These are phyloP conservation scores for Mycena rosella DNA, from an alignment of 768 basidiomycete genomes.

Conservation along the genomic window DNA sequence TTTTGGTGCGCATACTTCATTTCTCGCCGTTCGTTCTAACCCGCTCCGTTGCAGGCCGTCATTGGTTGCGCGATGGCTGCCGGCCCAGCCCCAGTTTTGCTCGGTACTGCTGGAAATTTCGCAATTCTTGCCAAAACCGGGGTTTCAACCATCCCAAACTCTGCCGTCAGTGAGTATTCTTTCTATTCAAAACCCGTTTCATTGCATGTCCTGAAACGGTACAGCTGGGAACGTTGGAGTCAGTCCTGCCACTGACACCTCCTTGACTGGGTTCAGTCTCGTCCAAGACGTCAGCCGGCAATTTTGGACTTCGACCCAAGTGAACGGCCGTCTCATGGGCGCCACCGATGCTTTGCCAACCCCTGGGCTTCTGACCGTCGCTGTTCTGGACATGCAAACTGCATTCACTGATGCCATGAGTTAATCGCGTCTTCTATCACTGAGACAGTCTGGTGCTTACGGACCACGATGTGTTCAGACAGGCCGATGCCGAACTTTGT, in stretches of 20 bases:
- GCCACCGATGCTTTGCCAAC: constrained; percentile 1
- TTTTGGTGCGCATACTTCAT: too few relatives aligned
- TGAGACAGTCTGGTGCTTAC: too few relatives aligned
- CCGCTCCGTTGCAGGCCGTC: neutral
- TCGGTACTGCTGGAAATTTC: neutral
- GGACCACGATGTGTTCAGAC: neutral
- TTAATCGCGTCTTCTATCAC: neutral
- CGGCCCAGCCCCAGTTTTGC: neutral
- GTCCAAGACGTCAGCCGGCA: neutral
- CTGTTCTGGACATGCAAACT: neutral
- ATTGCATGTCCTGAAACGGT: neutral
- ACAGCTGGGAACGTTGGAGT: neutral
- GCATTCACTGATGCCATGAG: neutral
- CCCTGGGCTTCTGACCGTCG: neutral
- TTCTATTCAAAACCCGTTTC: neutral
- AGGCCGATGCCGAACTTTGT: neutral
- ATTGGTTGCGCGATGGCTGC: neutral
- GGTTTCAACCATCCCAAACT: neutral
- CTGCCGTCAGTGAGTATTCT: neutral
- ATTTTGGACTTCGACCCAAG: constrained; percentile 5
- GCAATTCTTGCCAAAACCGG: neutral
- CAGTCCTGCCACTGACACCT: neutral
- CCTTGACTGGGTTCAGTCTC: neutral
- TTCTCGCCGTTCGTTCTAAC: neutral
- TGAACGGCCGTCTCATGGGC: constrained; percentile 8